phyloP scores from a whole-genome alignment of 805 yeast genomes.

The Lachancea sp. region DNA sequence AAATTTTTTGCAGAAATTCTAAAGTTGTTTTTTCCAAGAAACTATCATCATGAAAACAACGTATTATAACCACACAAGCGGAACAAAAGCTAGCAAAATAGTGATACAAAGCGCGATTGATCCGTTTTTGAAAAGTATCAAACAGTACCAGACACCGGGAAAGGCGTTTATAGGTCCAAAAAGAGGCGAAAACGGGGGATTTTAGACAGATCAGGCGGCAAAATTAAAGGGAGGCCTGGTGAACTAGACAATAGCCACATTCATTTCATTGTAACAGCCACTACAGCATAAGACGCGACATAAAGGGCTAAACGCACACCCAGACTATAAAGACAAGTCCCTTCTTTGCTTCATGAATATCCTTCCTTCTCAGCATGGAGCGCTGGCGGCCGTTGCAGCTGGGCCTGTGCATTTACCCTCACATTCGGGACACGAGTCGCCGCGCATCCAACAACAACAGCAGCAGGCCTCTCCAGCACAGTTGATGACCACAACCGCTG shows the following conservation, averaged over 20 bases:
- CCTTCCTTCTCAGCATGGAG: constrained; percentile 7
- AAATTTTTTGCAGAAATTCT: not conserved
- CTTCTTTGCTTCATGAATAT: constrained; percentile 7
- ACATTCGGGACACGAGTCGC: constrained; percentile 5
- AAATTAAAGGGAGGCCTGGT: not conserved
- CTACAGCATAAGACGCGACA: not conserved
- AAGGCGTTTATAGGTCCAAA: not conserved
- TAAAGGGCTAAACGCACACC: not conserved
- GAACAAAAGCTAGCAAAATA: not conserved
- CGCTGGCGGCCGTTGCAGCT: constrained; percentile 3
- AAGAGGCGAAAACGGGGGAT: not conserved
- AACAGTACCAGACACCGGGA: not conserved
- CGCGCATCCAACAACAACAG: constrained; percentile 3
- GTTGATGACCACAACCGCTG: constrained; percentile 2
- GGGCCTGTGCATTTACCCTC: not conserved
- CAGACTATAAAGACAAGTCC: no score
- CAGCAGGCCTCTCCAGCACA: not conserved
- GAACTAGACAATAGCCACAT: no score
- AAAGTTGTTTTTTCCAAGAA: not conserved
- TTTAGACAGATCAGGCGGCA: not conserved
- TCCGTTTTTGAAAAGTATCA: not conserved
- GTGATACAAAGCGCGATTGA: not conserved
- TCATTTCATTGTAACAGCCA: no score
- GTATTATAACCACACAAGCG: not conserved
- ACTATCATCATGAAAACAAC: not conserved